Evolutionary conservation across 1,139 yeast species (phyloP).

Genomic region (Diutina pseudorugosa): DNA sequence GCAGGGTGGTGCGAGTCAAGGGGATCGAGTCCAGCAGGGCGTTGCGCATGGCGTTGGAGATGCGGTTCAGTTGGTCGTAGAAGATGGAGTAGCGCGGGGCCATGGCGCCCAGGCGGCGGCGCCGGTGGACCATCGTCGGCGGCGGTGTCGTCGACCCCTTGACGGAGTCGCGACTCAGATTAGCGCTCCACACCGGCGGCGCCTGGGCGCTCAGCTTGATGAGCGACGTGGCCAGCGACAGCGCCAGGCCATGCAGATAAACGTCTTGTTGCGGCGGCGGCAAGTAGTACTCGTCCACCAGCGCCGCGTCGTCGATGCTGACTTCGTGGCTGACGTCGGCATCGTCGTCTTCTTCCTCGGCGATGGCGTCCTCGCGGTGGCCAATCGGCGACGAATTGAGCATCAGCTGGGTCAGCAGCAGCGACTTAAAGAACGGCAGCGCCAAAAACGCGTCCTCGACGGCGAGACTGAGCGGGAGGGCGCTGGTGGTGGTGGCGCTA

Average conservation of each 20-base stretch:
- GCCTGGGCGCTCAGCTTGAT: neutral
- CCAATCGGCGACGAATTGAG: neutral
- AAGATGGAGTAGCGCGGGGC: conserved; percentile 1
- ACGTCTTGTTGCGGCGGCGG: neutral
- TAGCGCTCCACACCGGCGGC: neutral
- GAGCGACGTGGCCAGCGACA: neutral
- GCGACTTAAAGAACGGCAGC: neutral
- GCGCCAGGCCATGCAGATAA: neutral
- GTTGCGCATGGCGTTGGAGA: conserved; percentile 3
- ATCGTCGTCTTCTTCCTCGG: conserved; percentile 3
- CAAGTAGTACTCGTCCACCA: neutral
- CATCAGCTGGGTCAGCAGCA: neutral
- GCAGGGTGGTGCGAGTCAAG: conserved; percentile 1
- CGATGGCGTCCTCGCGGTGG: conserved; percentile 1
- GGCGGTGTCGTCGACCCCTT: neutral
- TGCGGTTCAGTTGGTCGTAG: conserved; percentile 3
- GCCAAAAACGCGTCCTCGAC: neutral
- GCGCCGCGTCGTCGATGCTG: conserved; percentile 2
- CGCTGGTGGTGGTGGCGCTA: neutral
- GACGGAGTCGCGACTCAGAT: conserved; percentile 1
- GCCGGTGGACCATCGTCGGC: neutral
- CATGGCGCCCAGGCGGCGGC: conserved; percentile 2
- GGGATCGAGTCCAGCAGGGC: neutral
- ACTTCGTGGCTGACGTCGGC: neutral
- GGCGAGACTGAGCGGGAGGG: neutral